Percentiles rank a stretch among this genome's conserved stretches.
These are phyloP conservation scores for Kazachstania bromeliacearum DNA, from an alignment of 805 yeast species.

Conservation along the genomic window DNA sequence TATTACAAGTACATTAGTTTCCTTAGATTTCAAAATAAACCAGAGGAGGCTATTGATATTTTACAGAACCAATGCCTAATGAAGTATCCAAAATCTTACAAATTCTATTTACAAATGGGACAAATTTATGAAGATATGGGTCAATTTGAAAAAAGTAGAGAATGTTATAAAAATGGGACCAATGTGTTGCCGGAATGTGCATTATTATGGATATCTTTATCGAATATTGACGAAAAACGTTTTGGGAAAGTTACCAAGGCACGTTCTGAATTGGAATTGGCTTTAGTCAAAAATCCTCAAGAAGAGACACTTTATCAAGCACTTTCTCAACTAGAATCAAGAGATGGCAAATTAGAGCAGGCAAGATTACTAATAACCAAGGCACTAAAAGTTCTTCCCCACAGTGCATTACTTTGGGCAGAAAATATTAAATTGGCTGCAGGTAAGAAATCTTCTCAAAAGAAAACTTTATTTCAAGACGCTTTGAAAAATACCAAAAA, in stretches of 20 bases:
- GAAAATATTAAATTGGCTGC: conserved; percentile 39
- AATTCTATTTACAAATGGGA: conserved; percentile 54
- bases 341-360: conserved; percentile 39
- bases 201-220: conserved; percentile 46
- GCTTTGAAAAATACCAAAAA: conserved; percentile 63
- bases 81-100: conserved; percentile 39
- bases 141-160: conserved; percentile 36
- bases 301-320: conserved; percentile 49
- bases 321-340: conserved; percentile 48
- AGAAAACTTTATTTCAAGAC: conserved; percentile 51
- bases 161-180: conserved; percentile 40
- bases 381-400: conserved; percentile 51
- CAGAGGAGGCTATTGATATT: conserved; percentile 32
- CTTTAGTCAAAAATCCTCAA: conserved; percentile 41
- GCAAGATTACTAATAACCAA: conserved; percentile 47
- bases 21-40: conserved; percentile 33
- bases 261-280: conserved; percentile 64
- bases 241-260: conserved; percentile 44
- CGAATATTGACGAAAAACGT: conserved; percentile 37
- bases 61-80: conserved; percentile 38
- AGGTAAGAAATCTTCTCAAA: conserved; percentile 38
- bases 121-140: conserved; percentile 37
- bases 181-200: conserved; percentile 36
- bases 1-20: conserved; percentile 55
- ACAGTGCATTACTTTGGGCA: conserved; percentile 56